A percentile compares a stretch with the other conserved stretches of the same genome.
Conservation (phyloP, 192 early-diverging fungal genomes). For the Spizellomyces punctatus region DNA sequence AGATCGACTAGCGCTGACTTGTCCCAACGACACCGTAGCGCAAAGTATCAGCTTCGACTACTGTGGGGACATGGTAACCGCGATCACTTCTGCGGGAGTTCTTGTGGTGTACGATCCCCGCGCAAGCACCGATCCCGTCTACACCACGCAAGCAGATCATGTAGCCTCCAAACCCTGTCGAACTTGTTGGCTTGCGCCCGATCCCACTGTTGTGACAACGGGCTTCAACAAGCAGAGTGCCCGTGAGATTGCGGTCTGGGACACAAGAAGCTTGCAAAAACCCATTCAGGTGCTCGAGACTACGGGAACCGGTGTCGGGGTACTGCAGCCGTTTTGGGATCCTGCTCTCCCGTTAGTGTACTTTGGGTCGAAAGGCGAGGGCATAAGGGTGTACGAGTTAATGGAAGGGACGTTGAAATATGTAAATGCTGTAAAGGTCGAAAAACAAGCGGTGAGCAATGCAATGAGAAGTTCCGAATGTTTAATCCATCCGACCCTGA, state of each 20-base stretch:
- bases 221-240: conserved; percentile 31
- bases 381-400: conserved; percentile 33
- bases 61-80: conserved; percentile 22
- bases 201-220: conserved; percentile 21
- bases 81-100: neutral
- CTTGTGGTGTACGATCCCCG: conserved; percentile 37
- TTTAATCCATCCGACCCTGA: neutral
- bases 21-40: neutral
- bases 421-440: conserved; percentile 13
- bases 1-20: conserved; percentile 20
- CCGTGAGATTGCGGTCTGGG: conserved; percentile 27
- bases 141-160: conserved; percentile 16
- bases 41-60: conserved; percentile 26
- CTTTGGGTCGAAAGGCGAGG: conserved; percentile 23
- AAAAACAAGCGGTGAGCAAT: conserved; percentile 31
- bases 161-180: conserved; percentile 16
- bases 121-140: conserved; percentile 5
- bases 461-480: neutral
- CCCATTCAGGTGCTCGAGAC: conserved; percentile 6
- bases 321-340: conserved; percentile 33
- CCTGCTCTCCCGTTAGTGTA: conserved; percentile 33
- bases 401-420: conserved; percentile 8
- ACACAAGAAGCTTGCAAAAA: neutral
- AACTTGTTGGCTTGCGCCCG: conserved; percentile 18
- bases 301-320: conserved; percentile 11